Evolutionary conservation across 2,329 filamentous ascomycete species (phyloP), one percentile per base, ranked within the genome.

Genomic region (Aaosphaeria arxii): DNA sequence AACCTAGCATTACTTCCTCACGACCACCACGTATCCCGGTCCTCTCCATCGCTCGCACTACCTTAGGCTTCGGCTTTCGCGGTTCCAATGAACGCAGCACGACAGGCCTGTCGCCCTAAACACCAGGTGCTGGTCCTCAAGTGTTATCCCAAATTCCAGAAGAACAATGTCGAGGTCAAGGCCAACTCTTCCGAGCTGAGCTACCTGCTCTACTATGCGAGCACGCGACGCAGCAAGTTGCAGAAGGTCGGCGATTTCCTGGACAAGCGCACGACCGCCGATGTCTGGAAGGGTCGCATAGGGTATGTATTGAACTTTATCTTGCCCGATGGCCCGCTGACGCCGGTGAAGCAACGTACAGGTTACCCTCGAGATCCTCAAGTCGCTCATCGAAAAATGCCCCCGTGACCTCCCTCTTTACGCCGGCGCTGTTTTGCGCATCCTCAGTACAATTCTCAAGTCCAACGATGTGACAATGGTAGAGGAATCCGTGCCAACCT

Each of bases 171-270:
- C 67, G 90, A 96, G 64, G 90, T 96, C 66, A 95, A 92, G 74
- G 91, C 94, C 40, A 97, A 97, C 73, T 90, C 90, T 57, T 95
- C 90, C 74, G 94, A 99, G 77, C 83, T 99, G 54, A 95, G 90
- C 73, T 97, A 97, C 70, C 83, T 99, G 56, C 84, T 97, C 46
- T 97, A 95, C 80, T 97, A 99, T 77, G 91, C 89, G 52, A 95
- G 89, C 67, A 96, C 91, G 60, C 89, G 92, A 51, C 86, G 90
- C 56, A 92, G 89, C 73, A 99, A 97, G 79, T 85, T 97, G 61
- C 89, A 94, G 65, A 99, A 99, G 74, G 91, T 99, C 58, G 91
- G 90, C 70, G 85, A 85, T 60, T 99, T 96, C 67, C 80, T 99
- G 56, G 91, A 97, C 76, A 95, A 92, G 78, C 90, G 92, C 76